Percentiles rank a stretch among this genome's conserved stretches.
Conservation (phyloP, 2,329 filamentous ascomycete genomes). For the Ophiostoma populinum region DNA sequence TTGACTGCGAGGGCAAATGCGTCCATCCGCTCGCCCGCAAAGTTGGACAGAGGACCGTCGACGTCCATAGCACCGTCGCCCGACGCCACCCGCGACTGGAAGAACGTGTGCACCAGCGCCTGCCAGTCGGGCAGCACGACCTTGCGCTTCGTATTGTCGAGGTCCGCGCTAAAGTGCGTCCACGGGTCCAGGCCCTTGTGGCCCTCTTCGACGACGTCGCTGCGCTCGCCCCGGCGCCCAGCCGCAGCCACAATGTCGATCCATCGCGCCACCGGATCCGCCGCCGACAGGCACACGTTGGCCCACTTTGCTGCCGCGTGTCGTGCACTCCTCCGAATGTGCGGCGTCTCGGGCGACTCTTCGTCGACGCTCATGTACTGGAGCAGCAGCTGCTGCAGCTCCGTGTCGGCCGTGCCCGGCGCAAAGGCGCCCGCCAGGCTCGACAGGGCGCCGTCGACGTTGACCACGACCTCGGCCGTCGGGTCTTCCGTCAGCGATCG, state of each 20-base stretch:
- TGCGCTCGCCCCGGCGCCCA: conserved; percentile 47
- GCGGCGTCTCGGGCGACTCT: conserved; percentile 15
- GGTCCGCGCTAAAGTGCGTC: conserved; percentile 28
- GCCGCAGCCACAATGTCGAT: conserved; percentile 71
- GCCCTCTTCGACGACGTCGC: conserved; percentile 79
- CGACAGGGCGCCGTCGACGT: conserved; percentile 77
- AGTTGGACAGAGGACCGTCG: conserved; percentile 28
- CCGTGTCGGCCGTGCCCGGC: conserved; percentile 3
- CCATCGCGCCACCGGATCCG: conserved; percentile 67
- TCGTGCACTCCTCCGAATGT: conserved; percentile 53
- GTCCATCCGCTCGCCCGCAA: conserved; percentile 26
- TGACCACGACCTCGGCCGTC: conserved; percentile 59
- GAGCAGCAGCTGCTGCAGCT: conserved; percentile 40
- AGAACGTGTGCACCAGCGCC: conserved; percentile 32
- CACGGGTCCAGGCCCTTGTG: conserved; percentile 66
- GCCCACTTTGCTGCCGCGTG: conserved; percentile 79
- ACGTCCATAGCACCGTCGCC: conserved; percentile 19
- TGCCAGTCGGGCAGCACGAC: conserved; percentile 31
- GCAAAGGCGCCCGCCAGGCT: conserved; percentile 40
- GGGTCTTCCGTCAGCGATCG: conserved; percentile 65
- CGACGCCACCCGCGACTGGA: conserved; percentile 19
- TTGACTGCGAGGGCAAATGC: conserved; percentile 53
- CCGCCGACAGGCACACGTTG: conserved; percentile 70
- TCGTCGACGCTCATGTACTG: conserved; percentile 43
- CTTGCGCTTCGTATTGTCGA: conserved; percentile 10